phyloP scores from a whole-genome alignment of 768 basidiomycete species.

The Amanita inopinata region DNA sequence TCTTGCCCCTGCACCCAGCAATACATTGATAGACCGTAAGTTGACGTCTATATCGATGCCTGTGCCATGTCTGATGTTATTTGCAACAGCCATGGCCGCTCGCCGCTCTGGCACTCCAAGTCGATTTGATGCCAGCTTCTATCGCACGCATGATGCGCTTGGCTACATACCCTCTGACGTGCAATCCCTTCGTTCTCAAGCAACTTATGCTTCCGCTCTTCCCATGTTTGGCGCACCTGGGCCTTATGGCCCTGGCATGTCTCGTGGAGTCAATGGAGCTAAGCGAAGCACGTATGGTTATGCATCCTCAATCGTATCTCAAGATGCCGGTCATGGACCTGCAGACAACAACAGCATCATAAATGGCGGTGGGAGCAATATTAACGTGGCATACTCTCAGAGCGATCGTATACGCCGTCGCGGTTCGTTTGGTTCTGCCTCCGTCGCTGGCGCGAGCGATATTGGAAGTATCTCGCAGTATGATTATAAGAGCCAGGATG shows the following conservation, averaged over 20 bases:
- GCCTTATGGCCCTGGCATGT: constrained; percentile 59
- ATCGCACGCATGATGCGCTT: constrained; percentile 88
- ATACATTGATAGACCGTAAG: constrained; percentile 42
- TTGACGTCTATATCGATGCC: constrained; percentile 9
- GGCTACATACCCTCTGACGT: constrained; percentile 93
- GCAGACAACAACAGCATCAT: constrained; percentile 56
- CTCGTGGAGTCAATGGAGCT: constrained; percentile 51
- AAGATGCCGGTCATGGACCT: constrained; percentile 66
- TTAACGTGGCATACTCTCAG: constrained; percentile 77
- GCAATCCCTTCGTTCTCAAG: constrained; percentile 93
- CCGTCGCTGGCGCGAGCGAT: constrained; percentile 66
- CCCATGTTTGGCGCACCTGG: constrained; percentile 72
- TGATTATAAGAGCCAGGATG: constrained; percentile 87
- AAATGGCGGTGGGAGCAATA: constrained; percentile 36
- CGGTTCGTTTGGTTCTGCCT: constrained; percentile 59
- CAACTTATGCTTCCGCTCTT: constrained; percentile 87
- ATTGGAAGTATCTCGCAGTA: constrained; percentile 71
- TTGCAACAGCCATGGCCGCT: constrained; percentile 16
- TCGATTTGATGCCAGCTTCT: constrained; percentile 93
- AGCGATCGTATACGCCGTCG: constrained; percentile 79
- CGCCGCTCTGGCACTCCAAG: constrained; percentile 84
- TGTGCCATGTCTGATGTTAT: constrained; percentile 5
- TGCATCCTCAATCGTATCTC: constrained; percentile 88
- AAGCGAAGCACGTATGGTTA: constrained; percentile 78
- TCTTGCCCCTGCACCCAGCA: constrained; percentile 30